phyloP scores from a whole-genome alignment of 257 asterid species.

The Fraxinus cuspidata region DNA sequence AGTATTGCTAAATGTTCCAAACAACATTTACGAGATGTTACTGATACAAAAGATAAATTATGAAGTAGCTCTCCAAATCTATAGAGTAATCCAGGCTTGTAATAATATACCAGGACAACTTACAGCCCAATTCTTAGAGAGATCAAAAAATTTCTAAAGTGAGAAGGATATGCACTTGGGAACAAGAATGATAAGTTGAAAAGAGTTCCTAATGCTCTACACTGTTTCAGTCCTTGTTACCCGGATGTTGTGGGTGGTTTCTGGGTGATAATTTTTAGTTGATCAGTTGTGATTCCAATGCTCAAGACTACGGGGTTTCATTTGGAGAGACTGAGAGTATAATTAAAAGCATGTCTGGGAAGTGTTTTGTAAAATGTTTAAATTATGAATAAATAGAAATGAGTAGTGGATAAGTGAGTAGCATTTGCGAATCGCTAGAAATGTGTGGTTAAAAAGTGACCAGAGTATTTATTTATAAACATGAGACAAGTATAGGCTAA shows the following conservation, averaged over 20 bases:
- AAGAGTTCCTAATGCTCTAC: not conserved
- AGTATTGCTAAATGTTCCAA: not conserved
- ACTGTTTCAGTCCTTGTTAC: not conserved
- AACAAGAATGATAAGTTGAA: not conserved
- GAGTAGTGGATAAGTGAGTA: too few species aligned
- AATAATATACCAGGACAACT: not conserved
- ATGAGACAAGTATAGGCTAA: not conserved
- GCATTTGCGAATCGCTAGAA: too few species aligned
- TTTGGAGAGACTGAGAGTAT: not conserved
- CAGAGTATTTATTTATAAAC: too few species aligned
- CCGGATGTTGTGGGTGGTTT: not conserved
- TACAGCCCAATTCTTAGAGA: not conserved
- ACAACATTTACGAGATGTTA: not conserved
- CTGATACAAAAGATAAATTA: not conserved
- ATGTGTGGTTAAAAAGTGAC: too few species aligned
- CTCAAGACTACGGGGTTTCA: not conserved
- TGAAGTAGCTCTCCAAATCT: not conserved
- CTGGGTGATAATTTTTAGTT: not conserved
- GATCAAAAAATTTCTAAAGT: not conserved
- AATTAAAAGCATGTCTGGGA: not conserved
- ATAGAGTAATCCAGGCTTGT: not conserved
- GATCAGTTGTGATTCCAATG: not conserved
- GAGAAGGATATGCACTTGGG: not conserved
- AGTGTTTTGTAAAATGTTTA: too few species aligned
- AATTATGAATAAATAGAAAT: too few species aligned